A percentile compares a stretch with the other conserved stretches of the same genome.
phyloP scores from a whole-genome alignment of 148 eudicot species.

The Silene uniflora region DNA sequence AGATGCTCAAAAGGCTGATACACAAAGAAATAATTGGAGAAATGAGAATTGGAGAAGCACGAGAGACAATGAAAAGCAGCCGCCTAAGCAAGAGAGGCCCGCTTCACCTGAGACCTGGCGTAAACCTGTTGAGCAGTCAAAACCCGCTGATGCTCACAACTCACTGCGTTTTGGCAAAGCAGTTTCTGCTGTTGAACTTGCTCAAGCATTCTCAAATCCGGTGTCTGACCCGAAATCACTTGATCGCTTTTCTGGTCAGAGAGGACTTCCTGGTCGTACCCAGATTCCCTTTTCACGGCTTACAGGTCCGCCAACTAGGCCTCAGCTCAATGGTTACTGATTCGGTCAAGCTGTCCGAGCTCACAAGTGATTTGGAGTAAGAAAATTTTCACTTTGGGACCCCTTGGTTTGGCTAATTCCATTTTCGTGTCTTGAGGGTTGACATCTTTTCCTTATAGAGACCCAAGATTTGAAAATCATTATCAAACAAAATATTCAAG shows the following conservation, averaged over 20 bases:
- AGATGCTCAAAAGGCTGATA: constrained; percentile 46
- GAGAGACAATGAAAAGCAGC: constrained; percentile 51
- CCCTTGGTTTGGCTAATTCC: not conserved
- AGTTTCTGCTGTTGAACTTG: constrained; percentile 90
- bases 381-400: not conserved
- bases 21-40: constrained; percentile 66
- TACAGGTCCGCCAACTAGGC: constrained; percentile 48
- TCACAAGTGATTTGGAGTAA: not conserved
- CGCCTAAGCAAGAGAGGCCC: constrained; percentile 52
- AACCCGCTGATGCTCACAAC: constrained; percentile 35
- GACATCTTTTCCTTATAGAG: not conserved
- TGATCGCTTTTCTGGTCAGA: constrained; percentile 50
- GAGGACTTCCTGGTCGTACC: constrained; percentile 45
- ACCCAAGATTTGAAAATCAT: not conserved
- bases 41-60: constrained; percentile 56
- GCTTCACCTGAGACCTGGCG: constrained; percentile 98
- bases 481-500: not conserved
- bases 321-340: constrained; percentile 83
- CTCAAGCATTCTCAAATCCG: constrained; percentile 77
- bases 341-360: not conserved
- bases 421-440: not conserved
- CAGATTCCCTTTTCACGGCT: constrained; percentile 81
- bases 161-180: constrained; percentile 65
- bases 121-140: constrained; percentile 56
- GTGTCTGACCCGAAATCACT: constrained; percentile 50